Evolutionary conservation across 169 alveolate genomes (phyloP).

Genomic region (Ophryocystis elektroscirrha): DNA sequence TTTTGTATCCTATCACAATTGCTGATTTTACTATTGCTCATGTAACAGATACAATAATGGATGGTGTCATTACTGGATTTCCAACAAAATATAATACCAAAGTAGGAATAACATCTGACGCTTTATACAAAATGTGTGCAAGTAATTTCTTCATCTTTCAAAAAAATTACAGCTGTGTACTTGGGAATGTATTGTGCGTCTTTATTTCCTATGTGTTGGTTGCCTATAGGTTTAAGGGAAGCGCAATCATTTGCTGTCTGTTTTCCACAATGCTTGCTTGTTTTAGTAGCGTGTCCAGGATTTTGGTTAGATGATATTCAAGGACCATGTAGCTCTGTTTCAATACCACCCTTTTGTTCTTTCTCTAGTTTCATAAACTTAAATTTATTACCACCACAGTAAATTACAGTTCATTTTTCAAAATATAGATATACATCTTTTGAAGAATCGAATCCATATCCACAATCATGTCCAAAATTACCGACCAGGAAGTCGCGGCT

Average conservation of each 20-base stretch:
- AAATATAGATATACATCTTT: conserved; percentile 26
- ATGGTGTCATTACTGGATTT: not conserved
- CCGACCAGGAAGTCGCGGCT: too few relatives aligned
- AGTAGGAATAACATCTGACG: not conserved
- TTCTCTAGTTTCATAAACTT: conserved; percentile 43
- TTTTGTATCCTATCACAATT: not conserved
- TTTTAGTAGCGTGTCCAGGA: conserved; percentile 56
- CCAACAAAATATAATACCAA: not conserved
- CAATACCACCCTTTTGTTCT: conserved; percentile 56
- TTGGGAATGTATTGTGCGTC: too few relatives aligned
- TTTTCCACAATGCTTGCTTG: conserved; percentile 48
- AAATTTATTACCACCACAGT: conserved; percentile 42
- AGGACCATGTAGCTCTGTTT: conserved; percentile 34
- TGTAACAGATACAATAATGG: not conserved
- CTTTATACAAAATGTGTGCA: not conserved
- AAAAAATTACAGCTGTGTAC: too few relatives aligned
- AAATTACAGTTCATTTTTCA: too few relatives aligned
- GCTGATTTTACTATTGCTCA: not conserved
- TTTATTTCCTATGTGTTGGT: conserved; percentile 45
- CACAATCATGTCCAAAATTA: conserved; percentile 38
- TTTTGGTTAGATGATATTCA: conserved; percentile 44
- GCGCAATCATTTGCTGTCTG: conserved; percentile 20
- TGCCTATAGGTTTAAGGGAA: conserved; percentile 24
- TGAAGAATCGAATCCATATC: conserved; percentile 42
- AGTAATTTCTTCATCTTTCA: too few relatives aligned